Conservation (phyloP, 2,329 filamentous ascomycete genomes). For the Geosmithia morbida region DNA sequence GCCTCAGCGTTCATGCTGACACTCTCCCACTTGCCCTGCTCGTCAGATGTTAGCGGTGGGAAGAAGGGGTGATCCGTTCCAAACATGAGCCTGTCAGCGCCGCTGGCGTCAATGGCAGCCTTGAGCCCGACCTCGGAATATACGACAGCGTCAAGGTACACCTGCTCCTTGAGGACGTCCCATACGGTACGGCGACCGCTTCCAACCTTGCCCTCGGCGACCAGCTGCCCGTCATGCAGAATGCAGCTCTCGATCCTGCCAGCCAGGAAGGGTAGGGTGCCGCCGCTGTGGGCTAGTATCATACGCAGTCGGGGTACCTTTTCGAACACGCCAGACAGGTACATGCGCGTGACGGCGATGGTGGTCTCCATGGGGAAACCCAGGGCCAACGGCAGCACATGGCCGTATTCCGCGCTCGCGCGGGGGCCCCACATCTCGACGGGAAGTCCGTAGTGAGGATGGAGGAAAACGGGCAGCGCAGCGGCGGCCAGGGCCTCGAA, state of each 20-base stretch:
- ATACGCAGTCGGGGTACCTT: slow-evolving; percentile 54
- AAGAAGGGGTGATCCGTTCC: slow-evolving; percentile 79
- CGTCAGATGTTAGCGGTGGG: slow-evolving; percentile 52
- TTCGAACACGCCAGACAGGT: slow-evolving; percentile 76
- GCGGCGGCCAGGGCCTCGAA: slow-evolving; percentile 54
- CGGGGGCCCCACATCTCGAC: slow-evolving; percentile 65
- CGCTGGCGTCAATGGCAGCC: slow-evolving; percentile 54
- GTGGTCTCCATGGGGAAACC: slow-evolving; percentile 91
- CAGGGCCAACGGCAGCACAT: slow-evolving; percentile 72
- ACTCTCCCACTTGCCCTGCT: slow-evolving; percentile 54
- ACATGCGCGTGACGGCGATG: slow-evolving; percentile 77
- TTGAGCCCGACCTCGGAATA: slow-evolving; percentile 62
- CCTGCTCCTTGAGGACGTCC: slow-evolving; percentile 51
- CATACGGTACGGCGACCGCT: slow-evolving; percentile 33
- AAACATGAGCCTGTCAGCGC: slow-evolving; percentile 60
- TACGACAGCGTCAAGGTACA: slow-evolving; percentile 79
- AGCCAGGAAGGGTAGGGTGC: slow-evolving; percentile 77
- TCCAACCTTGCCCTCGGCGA: slow-evolving; percentile 42
- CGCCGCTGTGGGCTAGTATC: slow-evolving; percentile 76
- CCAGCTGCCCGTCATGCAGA: slow-evolving; percentile 64
- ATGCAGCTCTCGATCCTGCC: slow-evolving; percentile 83
- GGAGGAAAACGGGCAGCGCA: slow-evolving; percentile 60
- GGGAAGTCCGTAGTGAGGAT: slow-evolving; percentile 85
- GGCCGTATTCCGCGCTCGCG: slow-evolving; percentile 57
- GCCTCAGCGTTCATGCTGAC: slow-evolving; percentile 38